phyloP scores from a whole-genome alignment of 345 rosid genomes.

The Aquilaria malaccensis region DNA sequence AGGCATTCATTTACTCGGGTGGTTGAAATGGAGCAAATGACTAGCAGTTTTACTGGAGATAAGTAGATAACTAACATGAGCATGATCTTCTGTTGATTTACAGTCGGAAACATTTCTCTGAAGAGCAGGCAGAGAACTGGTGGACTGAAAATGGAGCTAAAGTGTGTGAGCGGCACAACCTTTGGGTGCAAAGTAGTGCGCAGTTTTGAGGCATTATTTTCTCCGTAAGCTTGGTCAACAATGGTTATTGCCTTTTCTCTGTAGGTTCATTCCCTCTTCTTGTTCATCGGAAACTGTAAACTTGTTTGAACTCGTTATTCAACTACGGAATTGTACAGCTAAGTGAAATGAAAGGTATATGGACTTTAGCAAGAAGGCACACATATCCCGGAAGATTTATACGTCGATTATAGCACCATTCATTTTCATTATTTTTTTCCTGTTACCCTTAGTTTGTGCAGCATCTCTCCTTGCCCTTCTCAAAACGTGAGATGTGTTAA shows the following conservation, averaged over 20 bases:
- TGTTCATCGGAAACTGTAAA: conserved; percentile 32
- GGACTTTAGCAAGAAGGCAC: no score
- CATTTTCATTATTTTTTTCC: no score
- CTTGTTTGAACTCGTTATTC: conserved; percentile 11
- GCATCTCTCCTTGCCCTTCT: no score
- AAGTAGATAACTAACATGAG: background rate
- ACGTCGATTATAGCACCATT: no score
- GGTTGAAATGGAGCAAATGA: no score
- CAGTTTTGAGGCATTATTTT: background rate
- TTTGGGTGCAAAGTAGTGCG: conserved; percentile 14
- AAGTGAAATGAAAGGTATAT: conserved; percentile 1
- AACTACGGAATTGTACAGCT: conserved; percentile 1
- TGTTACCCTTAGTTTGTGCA: no score
- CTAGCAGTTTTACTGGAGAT: no score
- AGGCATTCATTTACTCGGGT: background rate
- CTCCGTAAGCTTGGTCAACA: background rate
- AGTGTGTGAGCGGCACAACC: conserved; percentile 55
- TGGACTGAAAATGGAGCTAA: conserved; percentile 70
- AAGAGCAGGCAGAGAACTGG: conserved; percentile 87
- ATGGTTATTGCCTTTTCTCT: conserved; percentile 5
- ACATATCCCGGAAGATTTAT: no score
- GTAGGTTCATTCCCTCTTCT: conserved; percentile 13
- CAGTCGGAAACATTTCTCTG: conserved; percentile 70
- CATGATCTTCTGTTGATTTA: conserved; percentile 9
- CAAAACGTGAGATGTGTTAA: background rate